Base-by-base conservation (phyloP, 2,329 filamentous ascomycete species). In the Fusarium sp. region DNA sequence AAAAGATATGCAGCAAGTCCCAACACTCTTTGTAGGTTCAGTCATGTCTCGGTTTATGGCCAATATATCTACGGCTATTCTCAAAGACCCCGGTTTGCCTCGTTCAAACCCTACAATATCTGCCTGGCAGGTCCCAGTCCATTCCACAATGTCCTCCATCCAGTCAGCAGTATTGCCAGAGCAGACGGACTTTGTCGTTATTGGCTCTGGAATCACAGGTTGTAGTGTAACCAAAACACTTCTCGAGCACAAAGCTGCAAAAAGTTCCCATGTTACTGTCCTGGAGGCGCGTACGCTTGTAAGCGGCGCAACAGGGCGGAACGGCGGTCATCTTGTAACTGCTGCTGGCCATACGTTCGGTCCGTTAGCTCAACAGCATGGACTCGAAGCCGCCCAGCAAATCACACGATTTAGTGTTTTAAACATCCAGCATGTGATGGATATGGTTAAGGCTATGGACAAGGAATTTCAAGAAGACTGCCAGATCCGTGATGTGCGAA, bases 131-230 rank as follows among this genome's bases (percentile, higher is more conserved):
- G 48, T 70, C 10, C 74, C 75, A 2, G 59, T 59, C 3, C 74
- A 77, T 54, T 66, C 73, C 3, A 50, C 55, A 3, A 19, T 77
- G 2, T 64, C 72, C 7, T 58, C 70, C 1, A 65, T 65, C 7
- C 75, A 77, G 41, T 77, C 76, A 1, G 10, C 51, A 0, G 14
- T 23, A 6, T 72, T 77, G 7, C 73, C 71, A 9, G 23, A 19
- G 2, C 16, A 8, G 3, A 73, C 73, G 1, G 75, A 77, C 46
- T 69, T 71, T 25, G 75, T 53, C 7, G 65, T 78, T 16, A 77
- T 78, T 30, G 77, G 76, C 18, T 78, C 77, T 7, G 77, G 77
- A 8, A 73, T 78, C n/a, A 77, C 76, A 2, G 77, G 76, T 1
- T 76, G 72, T 28, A 75, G 75, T 51, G 67, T 74, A 10, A 65